Base-by-base conservation (phyloP, 2,329 filamentous ascomycete species). In the Phialemoniopsis sp. region DNA sequence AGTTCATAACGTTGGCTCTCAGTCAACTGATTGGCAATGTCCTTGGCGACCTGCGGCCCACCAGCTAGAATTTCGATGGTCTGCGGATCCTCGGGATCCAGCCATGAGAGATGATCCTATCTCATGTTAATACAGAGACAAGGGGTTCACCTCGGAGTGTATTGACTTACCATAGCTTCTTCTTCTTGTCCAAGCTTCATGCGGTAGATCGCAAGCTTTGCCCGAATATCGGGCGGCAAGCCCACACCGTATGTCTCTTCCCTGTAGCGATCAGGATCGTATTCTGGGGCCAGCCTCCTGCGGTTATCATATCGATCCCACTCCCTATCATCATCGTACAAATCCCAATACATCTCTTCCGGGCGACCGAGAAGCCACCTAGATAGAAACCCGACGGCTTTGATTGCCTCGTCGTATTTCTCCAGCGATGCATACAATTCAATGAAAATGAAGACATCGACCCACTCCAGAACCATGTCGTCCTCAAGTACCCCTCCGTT, bases 201-300 rank as follows among this genome's bases (percentile, higher is more conserved):
- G n/a, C 93, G 81, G 56, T 89, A 91, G 4, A 91, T 67, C 4
- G 87, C 91, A 46, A 98, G 67, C 55, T 91, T 93, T 21, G 88
- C 78, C 15, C 91, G 82, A 32, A 98, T 68, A 49, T 96, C 89
- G 5, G 90, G 60, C 1, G 90, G 91, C 30, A 96, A 67, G 2
- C 82, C 80, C 30, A 73, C 60, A 1, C 88, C 89, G 57, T 95
- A 95, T 1, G 73, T 66, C 6, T 72, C 67, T 4, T 63, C 54
- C 2, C 73, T 67, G 55, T 78, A 79, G 33, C 61, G 62, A 4
- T 64, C 72, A 5, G 72, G 66, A 8, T 70, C 61, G 56, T 85
- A 95, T 2, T 75, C 75, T 3, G 75, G 60, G 5, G 87, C 73
- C 41, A 73, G 62, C 3, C 68, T 59, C 41, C 90, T 80, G 44